phyloP scores from a whole-genome alignment of 139 green algal species.

The Cymbomonas tetramitiformis region DNA sequence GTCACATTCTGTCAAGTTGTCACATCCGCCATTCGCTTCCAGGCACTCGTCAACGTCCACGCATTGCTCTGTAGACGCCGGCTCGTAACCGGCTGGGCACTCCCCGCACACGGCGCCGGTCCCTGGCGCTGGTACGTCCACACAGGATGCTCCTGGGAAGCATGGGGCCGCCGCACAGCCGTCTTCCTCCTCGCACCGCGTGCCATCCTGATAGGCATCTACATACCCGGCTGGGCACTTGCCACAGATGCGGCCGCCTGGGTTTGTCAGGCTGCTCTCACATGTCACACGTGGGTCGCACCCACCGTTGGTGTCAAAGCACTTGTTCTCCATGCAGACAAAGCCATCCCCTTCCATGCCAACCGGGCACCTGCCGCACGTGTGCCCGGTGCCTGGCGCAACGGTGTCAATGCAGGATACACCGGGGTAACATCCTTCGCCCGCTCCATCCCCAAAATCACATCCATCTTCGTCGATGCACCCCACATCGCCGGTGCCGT shows the following conservation, averaged over 20 bases:
- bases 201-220: neutral
- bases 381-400: neutral
- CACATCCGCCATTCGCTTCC: neutral
- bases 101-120: neutral
- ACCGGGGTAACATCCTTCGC: neutral
- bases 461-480: slow-evolving; percentile 4
- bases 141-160: no score
- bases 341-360: neutral
- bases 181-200: neutral
- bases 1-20: neutral
- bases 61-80: neutral
- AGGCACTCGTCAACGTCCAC: slow-evolving; percentile 4
- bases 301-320: neutral
- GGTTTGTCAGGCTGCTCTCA: neutral
- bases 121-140: no score
- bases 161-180: no score
- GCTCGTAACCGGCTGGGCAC: slow-evolving; percentile 2
- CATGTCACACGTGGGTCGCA: neutral
- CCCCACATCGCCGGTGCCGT: neutral
- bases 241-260: neutral
- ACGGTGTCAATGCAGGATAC: neutral
- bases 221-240: neutral
- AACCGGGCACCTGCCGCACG: slow-evolving; percentile 1
- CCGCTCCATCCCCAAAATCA: no score
- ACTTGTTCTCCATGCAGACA: slow-evolving; percentile 3